Base-by-base conservation (phyloP, 2,329 filamentous ascomycete genomes). In the Aspergillus sp. region DNA sequence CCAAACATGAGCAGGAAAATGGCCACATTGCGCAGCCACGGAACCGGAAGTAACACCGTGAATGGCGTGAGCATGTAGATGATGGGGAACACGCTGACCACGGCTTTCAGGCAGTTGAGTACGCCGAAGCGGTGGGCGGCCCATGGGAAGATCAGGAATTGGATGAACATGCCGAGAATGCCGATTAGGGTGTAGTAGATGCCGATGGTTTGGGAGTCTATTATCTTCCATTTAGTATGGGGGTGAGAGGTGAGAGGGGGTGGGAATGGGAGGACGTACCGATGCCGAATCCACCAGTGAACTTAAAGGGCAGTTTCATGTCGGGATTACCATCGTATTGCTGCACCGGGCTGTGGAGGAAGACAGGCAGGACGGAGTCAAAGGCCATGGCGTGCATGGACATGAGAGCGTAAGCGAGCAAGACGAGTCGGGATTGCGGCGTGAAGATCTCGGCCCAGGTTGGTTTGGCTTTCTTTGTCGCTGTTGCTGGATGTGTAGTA, bases 301-400 rank as follows among this genome's bases (percentile, higher is more conserved):
- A 97, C 70, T 91, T 89, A 70, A 97, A 89, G 0, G 93, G 93
- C 0, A 91, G 82, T 2, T 81, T 78, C 10, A 87, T 80, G 0
- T 84, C 78, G 0, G 86, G 85, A 59, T 85, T 83, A 50, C 84
- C 76, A 36, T 84, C 76, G 4, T 81, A 75, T 4, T 82, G 71
- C 67, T 87, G 82, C 1, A 76, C 76, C 0, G 90, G 89, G 65
- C 91, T 89, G 76, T 96, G 91, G 70, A 97, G 84, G 74, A 96
- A 96, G 0, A 97, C 91, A 3, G 92, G 91, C 1, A 98, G 85
- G 2, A 94, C 82, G 71, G 96, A 92, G 75, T 98, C 94, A 71
- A 88, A 97, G 0, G 91, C 88, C 41, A 96, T 87, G 0, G 87
- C 88, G 75, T 97, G 92, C 52, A 96, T 83, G 0, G 92, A 90